phyloP scores from a whole-genome alignment of 179 eudicot species.

The Kewa caespitosa region DNA sequence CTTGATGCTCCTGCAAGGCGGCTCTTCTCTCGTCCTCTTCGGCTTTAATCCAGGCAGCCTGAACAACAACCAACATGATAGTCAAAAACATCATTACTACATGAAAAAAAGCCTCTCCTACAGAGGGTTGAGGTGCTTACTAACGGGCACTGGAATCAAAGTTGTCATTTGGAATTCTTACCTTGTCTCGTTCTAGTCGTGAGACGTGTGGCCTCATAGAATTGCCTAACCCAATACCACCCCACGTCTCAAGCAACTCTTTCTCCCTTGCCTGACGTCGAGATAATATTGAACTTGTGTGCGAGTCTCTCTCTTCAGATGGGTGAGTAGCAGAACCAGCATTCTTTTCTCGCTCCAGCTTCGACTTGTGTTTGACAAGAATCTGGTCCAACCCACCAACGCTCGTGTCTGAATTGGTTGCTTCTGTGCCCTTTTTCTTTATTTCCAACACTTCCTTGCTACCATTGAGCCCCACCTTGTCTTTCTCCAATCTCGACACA shows the following conservation, averaged over 20 bases:
- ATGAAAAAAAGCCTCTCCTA: not conserved
- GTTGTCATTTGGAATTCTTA: constrained; percentile 19
- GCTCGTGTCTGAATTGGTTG: constrained; percentile 22
- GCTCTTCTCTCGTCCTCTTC: constrained; percentile 71
- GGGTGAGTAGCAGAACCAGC: constrained; percentile 7
- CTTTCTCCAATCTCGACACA: constrained; percentile 75
- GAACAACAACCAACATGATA: constrained; percentile 12
- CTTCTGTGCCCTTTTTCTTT: constrained; percentile 37
- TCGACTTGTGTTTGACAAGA: constrained; percentile 63
- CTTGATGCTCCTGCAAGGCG: constrained; percentile 28
- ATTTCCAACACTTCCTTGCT: constrained; percentile 26
- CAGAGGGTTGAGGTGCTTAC: not conserved
- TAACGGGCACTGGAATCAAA: not conserved
- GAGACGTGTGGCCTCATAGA: constrained; percentile 64
- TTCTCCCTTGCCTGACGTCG: constrained; percentile 65
- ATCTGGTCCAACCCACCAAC: constrained; percentile 70
- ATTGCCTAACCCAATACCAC: constrained; percentile 62
- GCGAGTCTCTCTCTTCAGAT: constrained; percentile 19
- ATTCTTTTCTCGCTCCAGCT: constrained; percentile 65
- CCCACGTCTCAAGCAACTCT: constrained; percentile 73
- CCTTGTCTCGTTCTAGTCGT: constrained; percentile 64
- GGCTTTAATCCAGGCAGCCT: constrained; percentile 96
- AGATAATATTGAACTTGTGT: constrained; percentile 25
- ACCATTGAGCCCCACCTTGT: constrained; percentile 40
- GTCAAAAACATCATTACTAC: not conserved